A percentile compares a stretch with the other conserved stretches of the same genome.
These are phyloP conservation scores for Fusarium dlaminii DNA, from an alignment of 2,329 filamentous ascomycete species.

Conservation along the genomic window DNA sequence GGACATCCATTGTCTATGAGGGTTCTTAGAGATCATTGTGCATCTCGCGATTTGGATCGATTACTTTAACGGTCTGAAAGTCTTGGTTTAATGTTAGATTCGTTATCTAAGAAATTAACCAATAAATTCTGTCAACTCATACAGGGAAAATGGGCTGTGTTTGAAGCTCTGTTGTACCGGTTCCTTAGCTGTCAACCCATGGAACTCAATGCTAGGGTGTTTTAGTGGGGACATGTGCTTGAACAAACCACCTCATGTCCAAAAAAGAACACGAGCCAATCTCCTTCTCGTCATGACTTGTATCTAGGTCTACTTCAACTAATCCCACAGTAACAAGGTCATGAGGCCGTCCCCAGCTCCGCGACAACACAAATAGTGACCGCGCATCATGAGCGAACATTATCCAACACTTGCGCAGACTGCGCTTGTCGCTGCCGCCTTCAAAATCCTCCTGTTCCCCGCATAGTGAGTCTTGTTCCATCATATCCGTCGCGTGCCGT, in stretches of 20 bases:
- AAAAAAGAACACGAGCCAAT: slow-evolving; percentile 37
- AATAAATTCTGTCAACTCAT: no score
- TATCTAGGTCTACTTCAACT: neutral
- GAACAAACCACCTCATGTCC: neutral
- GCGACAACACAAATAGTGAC: slow-evolving; percentile 17
- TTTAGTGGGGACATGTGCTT: slow-evolving; percentile 19
- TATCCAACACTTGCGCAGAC: slow-evolving; percentile 92
- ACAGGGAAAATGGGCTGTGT: neutral
- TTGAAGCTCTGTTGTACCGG: neutral
- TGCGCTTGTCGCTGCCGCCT: slow-evolving; percentile 83
- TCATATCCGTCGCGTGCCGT: neutral
- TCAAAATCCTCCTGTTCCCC: slow-evolving; percentile 93
- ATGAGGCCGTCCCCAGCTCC: slow-evolving; percentile 36
- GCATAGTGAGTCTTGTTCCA: slow-evolving; percentile 76
- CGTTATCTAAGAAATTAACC: no score
- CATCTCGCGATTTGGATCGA: neutral
- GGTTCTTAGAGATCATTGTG: neutral
- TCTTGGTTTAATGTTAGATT: no score
- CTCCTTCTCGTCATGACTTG: slow-evolving; percentile 33
- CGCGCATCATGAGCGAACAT: slow-evolving; percentile 73
- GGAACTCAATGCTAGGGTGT: neutral
- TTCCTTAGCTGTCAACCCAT: neutral
- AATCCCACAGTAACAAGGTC: slow-evolving; percentile 24
- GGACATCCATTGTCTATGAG: neutral
- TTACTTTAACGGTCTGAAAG: no score